Base-by-base conservation (phyloP, 2,329 filamentous ascomycete genomes). In the Chaetothyriales sp. region DNA sequence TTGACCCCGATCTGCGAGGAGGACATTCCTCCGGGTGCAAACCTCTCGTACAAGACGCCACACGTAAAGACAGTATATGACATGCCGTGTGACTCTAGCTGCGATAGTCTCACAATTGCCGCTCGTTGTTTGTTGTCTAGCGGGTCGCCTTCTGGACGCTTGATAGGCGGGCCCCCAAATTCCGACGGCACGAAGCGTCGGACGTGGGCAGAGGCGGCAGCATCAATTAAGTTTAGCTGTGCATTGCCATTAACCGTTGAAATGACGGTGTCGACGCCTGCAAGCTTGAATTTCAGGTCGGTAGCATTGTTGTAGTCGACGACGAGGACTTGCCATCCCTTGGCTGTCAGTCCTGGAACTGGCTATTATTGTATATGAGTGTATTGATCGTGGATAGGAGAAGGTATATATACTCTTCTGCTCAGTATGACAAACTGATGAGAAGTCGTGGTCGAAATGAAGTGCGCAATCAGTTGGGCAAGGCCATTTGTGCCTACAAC, bases 1-100 rank as follows among this genome's bases (percentile, higher is more conserved):
- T 73, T 73, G 5, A 64, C 55, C 0, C 83, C 83, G 46, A 88
- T 80, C 33, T 74, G 70, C 50, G 79, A 73, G 18, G 72, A 69
- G 10, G 72, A 71, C 53, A 89, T 73, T 0, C 85, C 85, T 2
- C 77, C 79, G 0, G 80, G 81, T 18, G 78, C 79, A 60, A 89
- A 88, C 0, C 83, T 73, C 63, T 89, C 85, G 71, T 87, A 89
- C 57, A 89, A 80, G 28, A 88, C 67, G 18, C 85, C 85, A 59
- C 85, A 89, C 0, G 81, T 78, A 65, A 89, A 88, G 22, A 81
- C 72, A 0, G 84, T 87, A 55, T 77, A 85, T 44, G 76, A 74
- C 69, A 89, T 85, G 45, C 71, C 67, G 2, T 70, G 68, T 13
- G 71, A 66, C 40, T 58, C 55, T 64, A 78, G 81, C 47, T 78